Evolutionary conservation across 163 green algal genomes (phyloP).

Genomic region (Scenedesmus sp.): DNA sequence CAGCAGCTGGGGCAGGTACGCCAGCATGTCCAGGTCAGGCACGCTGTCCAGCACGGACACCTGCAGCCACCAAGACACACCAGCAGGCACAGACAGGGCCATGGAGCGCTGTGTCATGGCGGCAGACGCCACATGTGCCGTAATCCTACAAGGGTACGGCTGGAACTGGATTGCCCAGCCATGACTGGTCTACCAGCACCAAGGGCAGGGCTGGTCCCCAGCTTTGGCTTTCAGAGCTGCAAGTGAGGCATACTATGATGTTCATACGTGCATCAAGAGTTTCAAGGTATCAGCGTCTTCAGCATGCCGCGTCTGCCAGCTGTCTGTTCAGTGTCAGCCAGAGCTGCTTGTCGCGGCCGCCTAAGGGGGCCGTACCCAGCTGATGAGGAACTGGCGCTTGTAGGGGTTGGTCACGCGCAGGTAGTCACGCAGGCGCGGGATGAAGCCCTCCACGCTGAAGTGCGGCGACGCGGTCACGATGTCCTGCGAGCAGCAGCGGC

Average conservation of each 20-base stretch:
- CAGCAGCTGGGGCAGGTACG: constrained; percentile 92
- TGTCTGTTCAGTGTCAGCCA: constrained; percentile 28
- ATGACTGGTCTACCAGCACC: too few relatives aligned
- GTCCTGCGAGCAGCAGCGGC: constrained; percentile 51
- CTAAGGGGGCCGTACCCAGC: constrained; percentile 72
- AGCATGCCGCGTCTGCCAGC: constrained; percentile 58
- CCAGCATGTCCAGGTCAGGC: constrained; percentile 93
- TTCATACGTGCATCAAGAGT: too few relatives aligned
- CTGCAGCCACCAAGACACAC: neutral
- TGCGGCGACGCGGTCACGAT: constrained; percentile 68
- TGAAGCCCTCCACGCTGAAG: constrained; percentile 90
- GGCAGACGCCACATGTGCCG: too few relatives aligned
- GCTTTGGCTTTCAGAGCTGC: too few relatives aligned
- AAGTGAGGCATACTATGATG: too few relatives aligned
- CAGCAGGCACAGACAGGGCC: neutral
- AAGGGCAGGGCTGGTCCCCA: too few relatives aligned
- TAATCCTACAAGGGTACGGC: too few relatives aligned
- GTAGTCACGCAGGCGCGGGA: constrained; percentile 89
- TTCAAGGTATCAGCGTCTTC: too few relatives aligned
- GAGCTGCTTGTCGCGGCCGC: neutral
- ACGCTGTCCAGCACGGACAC: constrained; percentile 84
- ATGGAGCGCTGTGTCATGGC: too few relatives aligned
- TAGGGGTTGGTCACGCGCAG: constrained; percentile 88
- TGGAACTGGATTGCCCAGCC: too few relatives aligned
- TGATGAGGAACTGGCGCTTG: constrained; percentile 91